phyloP scores from a whole-genome alignment of 768 basidiomycete genomes.

The Macrolepiota fuliginosa region DNA sequence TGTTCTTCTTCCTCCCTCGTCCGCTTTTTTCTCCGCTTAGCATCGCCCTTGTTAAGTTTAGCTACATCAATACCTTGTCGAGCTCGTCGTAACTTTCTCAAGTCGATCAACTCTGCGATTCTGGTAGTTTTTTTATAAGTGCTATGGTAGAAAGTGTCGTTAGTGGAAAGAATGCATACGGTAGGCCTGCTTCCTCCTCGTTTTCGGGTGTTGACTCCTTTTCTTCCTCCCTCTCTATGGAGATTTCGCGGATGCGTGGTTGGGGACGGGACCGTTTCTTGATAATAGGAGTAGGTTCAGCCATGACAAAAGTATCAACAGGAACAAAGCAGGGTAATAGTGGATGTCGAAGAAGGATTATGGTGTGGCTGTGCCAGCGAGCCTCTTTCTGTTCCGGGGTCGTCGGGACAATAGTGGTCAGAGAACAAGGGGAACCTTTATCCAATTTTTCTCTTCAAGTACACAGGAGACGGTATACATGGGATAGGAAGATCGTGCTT shows the following conservation, averaged over 20 bases:
- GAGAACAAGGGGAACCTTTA: not conserved
- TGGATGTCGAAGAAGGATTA: not conserved
- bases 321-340: conserved; percentile 4
- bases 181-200: conserved; percentile 44
- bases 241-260: conserved; percentile 50
- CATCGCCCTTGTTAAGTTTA: conserved; percentile 84
- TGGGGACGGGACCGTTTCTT: conserved; percentile 74
- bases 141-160: not conserved
- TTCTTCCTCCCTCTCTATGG: conserved; percentile 37
- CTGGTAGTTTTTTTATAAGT: conserved; percentile 32
- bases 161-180: conserved; percentile 38
- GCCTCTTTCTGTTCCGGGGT: not conserved
- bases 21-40: conserved; percentile 65
- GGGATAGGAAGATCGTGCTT: not conserved
- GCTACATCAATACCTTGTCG: conserved; percentile 83
- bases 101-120: conserved; percentile 79
- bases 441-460: not conserved
- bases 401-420: not conserved
- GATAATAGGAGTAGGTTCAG: conserved; percentile 44
- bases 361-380: conserved; percentile 14
- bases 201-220: conserved; percentile 26
- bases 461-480: conserved; percentile 5
- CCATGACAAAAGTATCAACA: conserved; percentile 13
- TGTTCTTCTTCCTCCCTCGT: conserved; percentile 45
- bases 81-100: conserved; percentile 71